Conservation (phyloP, 306 rosid species). For the Trifolium subterraneum region DNA sequence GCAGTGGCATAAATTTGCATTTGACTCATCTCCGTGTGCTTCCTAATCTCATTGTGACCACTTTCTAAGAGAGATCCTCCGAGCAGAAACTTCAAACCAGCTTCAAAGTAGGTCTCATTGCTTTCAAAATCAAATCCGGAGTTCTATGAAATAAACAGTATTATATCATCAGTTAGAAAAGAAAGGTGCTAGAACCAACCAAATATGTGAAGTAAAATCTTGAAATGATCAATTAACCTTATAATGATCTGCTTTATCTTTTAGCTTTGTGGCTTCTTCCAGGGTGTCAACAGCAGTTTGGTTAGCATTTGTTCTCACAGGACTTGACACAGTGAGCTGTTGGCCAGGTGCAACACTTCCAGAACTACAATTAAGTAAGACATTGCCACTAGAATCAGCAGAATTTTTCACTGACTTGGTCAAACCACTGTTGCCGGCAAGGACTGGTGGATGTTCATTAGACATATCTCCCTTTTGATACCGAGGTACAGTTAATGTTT, state of each 20-base stretch:
- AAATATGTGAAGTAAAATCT: constrained; percentile 41
- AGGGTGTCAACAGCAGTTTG: constrained; percentile 55
- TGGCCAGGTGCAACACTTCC: constrained; percentile 50
- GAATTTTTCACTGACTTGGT: constrained; percentile 46
- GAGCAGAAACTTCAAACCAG: constrained; percentile 88
- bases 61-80: constrained; percentile 73
- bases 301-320: constrained; percentile 47
- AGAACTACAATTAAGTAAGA: constrained; percentile 39
- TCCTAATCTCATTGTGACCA: constrained; percentile 57
- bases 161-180: constrained; percentile 25
- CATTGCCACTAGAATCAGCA: constrained; percentile 46
- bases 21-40: constrained; percentile 64
- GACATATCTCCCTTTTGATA: constrained; percentile 49
- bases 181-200: constrained; percentile 32
- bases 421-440: constrained; percentile 48
- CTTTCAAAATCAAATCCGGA: constrained; percentile 79
- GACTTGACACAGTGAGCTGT: constrained; percentile 52
- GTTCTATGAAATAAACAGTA: constrained; percentile 51
- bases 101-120: constrained; percentile 78
- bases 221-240: constrained; percentile 63
- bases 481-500: constrained; percentile 40
- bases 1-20: constrained; percentile 65
- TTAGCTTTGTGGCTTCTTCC: constrained; percentile 67
- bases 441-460: constrained; percentile 45
- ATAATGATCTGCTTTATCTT: constrained; percentile 63